A percentile compares a stretch with the other conserved stretches of the same genome.
Evolutionary conservation across 2,329 filamentous ascomycete genomes (phyloP).

Genomic region (Leptoxyphium fumago): DNA sequence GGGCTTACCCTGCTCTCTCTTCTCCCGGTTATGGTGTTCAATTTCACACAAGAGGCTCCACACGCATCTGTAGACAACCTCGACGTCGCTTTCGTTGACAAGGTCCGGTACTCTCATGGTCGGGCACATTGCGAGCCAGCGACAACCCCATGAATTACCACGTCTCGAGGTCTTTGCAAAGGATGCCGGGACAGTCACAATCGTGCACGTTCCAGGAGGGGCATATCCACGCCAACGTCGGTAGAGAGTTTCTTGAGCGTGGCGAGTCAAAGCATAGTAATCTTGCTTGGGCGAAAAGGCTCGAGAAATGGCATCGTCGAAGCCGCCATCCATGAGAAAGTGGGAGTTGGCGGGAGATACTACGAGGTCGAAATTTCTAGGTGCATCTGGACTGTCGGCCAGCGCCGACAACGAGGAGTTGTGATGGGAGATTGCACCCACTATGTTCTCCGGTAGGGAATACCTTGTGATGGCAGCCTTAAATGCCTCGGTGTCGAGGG

Average conservation of each 20-base stretch:
- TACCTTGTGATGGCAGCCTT: constrained; percentile 18
- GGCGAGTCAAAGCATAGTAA: constrained; percentile 34
- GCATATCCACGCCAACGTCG: constrained; percentile 35
- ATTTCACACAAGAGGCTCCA: constrained; percentile 38
- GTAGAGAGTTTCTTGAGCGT: constrained; percentile 32
- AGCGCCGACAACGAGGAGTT: constrained; percentile 21
- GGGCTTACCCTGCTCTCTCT: constrained; percentile 1
- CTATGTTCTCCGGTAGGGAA: constrained; percentile 16
- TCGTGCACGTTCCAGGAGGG: constrained; percentile 36
- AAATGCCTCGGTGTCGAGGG: constrained; percentile 27
- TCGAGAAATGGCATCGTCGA: constrained; percentile 40
- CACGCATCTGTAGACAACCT: constrained; percentile 40
- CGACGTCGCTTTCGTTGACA: constrained; percentile 33
- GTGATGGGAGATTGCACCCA: constrained; percentile 23
- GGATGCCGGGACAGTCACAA: constrained; percentile 18
- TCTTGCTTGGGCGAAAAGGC: constrained; percentile 30
- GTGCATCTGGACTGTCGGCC: constrained; percentile 18
- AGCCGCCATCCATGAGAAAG: constrained; percentile 38
- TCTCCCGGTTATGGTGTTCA: constrained; percentile 31
- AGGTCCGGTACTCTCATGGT: constrained; percentile 36
- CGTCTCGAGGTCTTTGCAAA: constrained; percentile 8
- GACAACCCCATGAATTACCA: constrained; percentile 26
- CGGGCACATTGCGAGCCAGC: constrained; percentile 36
- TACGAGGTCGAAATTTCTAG: constrained; percentile 31
- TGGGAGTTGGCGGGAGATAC: constrained; percentile 43